Base-by-base conservation (phyloP, 805 yeast genomes). In the Peterozyma toletana region DNA sequence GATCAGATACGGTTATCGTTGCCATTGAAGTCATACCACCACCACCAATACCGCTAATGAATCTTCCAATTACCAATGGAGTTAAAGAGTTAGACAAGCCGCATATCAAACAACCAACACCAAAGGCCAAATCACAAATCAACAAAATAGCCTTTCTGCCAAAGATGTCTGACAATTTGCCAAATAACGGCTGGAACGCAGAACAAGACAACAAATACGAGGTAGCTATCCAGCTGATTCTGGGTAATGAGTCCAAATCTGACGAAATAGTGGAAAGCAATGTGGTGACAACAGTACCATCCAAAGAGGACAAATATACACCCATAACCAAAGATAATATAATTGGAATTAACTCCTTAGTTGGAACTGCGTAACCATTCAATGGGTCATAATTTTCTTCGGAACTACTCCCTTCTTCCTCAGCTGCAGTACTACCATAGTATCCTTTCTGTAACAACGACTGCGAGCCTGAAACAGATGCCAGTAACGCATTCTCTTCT, bases 11-110 rank as follows among this genome's bases (percentile, higher is more conserved):
- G 11, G 87, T 74, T 44, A 89, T 85, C 11, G 95, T 83, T 36
- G 85, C 75, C 50, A 88, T 65, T 0, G 93, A 75, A 46, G 83
- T 80, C 54, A 88, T 73, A 1, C 96, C 96, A 2, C 91, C 88
- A n/a, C 95, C 96, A 11, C 96, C 96, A 50, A 86, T 73, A 7
- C 97, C 97, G 33, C 95, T 79, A 41, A 89, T 67, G 48, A 87
- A 81, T 51, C 89, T 63, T 6, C 83, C 75, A 29, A 64, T 41
- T 7, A 81, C 75, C 49, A 83, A 66, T 43, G 68, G 51, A 37
- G 64, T 50, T 11, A 80, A 70, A 11, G 73, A 62, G 38, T 65
- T 62, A 1, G 83, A 72, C 1, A 69, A 33, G 5, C 75, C 79
- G 56, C 86, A 80, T 39, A 79, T 68, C 11, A 75, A 53, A 49